Evolutionary conservation across 305 asterid genomes (phyloP).

Genomic region (Coffea humblotiana): DNA sequence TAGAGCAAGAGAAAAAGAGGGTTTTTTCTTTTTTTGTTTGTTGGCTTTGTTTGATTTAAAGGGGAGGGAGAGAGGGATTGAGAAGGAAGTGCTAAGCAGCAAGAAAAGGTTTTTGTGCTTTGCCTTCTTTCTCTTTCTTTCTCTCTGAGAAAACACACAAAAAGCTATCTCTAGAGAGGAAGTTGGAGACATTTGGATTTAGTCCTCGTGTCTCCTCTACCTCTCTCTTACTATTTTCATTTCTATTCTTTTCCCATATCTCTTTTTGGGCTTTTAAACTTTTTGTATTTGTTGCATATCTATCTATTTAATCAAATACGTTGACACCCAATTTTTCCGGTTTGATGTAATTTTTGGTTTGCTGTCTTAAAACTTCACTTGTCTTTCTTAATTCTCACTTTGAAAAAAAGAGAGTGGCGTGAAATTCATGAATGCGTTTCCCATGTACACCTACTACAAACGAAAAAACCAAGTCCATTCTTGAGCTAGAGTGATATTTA

Average conservation of each 20-base stretch:
- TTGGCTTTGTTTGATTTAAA: not conserved
- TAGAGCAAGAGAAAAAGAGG: not conserved
- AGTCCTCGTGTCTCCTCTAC: slow-evolving; percentile 80
- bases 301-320: not conserved
- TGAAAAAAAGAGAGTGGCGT: not conserved
- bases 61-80: slow-evolving; percentile 34
- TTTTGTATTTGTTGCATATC: not conserved
- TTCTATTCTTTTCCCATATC: not conserved
- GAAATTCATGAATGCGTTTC: slow-evolving; percentile 8
- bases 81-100: slow-evolving; percentile 39
- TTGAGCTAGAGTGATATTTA: not conserved
- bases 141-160: slow-evolving; percentile 20
- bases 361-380: not conserved
- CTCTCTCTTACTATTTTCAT: slow-evolving; percentile 48
- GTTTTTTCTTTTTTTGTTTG: not conserved
- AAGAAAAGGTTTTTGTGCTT: slow-evolving; percentile 18
- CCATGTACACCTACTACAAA: not conserved
- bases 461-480: not conserved
- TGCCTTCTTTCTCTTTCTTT: slow-evolving; percentile 42
- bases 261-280: not conserved
- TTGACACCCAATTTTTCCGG: not conserved
- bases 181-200: slow-evolving; percentile 72
- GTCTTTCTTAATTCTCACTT: not conserved
- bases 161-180: slow-evolving; percentile 37
- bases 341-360: not conserved